These are phyloP conservation scores for Sicyos baderoa DNA, from an alignment of 306 rosid species.

Conservation along the genomic window DNA sequence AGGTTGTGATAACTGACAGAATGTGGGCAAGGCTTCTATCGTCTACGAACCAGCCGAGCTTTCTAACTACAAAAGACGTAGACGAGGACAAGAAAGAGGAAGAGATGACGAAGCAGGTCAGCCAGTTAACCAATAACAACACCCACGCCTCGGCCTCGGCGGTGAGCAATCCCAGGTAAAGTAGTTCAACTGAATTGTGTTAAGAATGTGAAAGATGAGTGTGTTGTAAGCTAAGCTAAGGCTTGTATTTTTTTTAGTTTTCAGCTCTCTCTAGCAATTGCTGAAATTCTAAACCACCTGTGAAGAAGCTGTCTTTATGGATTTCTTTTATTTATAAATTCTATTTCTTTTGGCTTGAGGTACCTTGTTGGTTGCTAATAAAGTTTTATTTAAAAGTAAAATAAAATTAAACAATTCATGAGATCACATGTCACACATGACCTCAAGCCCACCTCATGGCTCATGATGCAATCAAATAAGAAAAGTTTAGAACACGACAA, in stretches of 20 bases:
- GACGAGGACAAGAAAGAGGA: constrained; percentile 39
- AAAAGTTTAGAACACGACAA: no score
- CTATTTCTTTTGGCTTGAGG: no score
- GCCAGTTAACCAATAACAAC: neutral
- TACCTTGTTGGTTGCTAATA: no score
- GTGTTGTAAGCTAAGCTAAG: constrained; percentile 6
- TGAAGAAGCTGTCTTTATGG: constrained; percentile 15
- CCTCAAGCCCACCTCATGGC: no score
- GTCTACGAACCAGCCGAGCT: constrained; percentile 91
- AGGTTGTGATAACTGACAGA: constrained; percentile 88
- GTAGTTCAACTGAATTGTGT: neutral
- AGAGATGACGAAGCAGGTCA: neutral
- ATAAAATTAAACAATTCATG: no score
- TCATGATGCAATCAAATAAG: no score
- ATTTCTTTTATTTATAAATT: neutral
- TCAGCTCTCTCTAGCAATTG: constrained; percentile 4
- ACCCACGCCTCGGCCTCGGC: neutral
- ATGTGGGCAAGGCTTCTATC: constrained; percentile 99
- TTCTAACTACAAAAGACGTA: constrained; percentile 36
- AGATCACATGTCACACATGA: no score
- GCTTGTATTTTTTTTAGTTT: constrained; percentile 12
- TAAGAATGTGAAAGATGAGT: neutral
- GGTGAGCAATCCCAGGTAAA: constrained; percentile 7
- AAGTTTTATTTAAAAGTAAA: no score
- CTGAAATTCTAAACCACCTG: constrained; percentile 14